phyloP scores from a whole-genome alignment of 2,329 filamentous ascomycete genomes.

The Colletotrichum sp. region DNA sequence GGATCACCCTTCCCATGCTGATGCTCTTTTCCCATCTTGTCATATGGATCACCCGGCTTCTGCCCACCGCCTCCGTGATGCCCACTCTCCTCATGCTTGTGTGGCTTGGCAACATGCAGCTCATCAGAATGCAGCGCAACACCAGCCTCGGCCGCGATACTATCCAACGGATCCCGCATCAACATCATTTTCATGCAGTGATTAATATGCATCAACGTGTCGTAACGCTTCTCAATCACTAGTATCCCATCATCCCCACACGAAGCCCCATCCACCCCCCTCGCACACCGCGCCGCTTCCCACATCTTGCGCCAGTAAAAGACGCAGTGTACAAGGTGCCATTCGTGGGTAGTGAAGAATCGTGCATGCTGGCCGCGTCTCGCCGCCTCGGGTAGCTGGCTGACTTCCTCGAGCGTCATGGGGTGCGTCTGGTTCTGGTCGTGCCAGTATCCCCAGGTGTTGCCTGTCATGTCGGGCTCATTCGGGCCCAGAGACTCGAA shows the following conservation, averaged over 20 bases:
- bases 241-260: background rate
- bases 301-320: slow-evolving; percentile 37
- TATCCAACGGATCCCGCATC: background rate
- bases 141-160: background rate
- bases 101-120: slow-evolving; percentile 1
- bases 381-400: slow-evolving; percentile 5
- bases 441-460: slow-evolving; percentile 34
- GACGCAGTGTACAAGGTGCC: slow-evolving; percentile 36
- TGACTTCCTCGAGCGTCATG: slow-evolving; percentile 26
- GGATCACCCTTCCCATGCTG: background rate
- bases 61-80: background rate
- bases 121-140: slow-evolving; percentile 7
- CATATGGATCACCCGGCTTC: background rate
- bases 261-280: background rate
- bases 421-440: slow-evolving; percentile 27
- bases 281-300: background rate
- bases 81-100: background rate
- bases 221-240: slow-evolving; percentile 1
- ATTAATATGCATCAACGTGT: slow-evolving; percentile 5
- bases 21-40: background rate
- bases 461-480: slow-evolving; percentile 23
- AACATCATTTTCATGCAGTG: slow-evolving; percentile 4
- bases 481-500: slow-evolving; percentile 34
- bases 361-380: slow-evolving; percentile 10
- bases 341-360: slow-evolving; percentile 27